These are phyloP conservation scores for Parathielavia hyrcaniae DNA, from an alignment of 495 filamentous ascomycete species.

Conservation along the genomic window DNA sequence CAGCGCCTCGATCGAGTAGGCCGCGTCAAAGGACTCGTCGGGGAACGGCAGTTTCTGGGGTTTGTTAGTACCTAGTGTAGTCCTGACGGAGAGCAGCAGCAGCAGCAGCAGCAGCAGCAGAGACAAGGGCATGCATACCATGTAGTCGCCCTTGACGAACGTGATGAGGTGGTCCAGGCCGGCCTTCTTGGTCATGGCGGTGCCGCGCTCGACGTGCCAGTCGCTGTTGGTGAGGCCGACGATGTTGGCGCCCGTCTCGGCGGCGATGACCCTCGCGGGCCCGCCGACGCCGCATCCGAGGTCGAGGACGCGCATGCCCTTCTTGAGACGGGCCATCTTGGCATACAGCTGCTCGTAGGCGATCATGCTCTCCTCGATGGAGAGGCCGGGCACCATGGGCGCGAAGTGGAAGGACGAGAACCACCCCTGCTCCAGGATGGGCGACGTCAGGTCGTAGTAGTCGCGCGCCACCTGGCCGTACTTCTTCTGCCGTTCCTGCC, in stretches of 20 bases:
- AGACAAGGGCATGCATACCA: slow-evolving; percentile 8
- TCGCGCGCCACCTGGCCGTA: slow-evolving; percentile 13
- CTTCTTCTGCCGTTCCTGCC: slow-evolving; percentile 11
- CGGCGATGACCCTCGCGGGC: slow-evolving; percentile 16
- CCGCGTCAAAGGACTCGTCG: slow-evolving; percentile 23
- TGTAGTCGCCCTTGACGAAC: slow-evolving; percentile 13
- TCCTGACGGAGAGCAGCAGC: neutral
- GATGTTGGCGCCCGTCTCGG: slow-evolving; percentile 9
- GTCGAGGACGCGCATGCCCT: slow-evolving; percentile 20
- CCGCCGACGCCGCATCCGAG: slow-evolving; percentile 21
- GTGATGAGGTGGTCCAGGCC: slow-evolving; percentile 12
- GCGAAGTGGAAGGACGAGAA: slow-evolving; percentile 24
- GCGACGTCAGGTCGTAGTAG: slow-evolving; percentile 18
- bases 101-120: neutral
- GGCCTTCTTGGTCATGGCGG: slow-evolving; percentile 11
- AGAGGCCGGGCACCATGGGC: slow-evolving; percentile 17
- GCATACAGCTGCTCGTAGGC: slow-evolving; percentile 20
- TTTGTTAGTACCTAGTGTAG: neutral
- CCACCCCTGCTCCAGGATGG: slow-evolving; percentile 17
- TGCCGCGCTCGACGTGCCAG: slow-evolving; percentile 22
- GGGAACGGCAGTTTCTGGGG: slow-evolving; percentile 20
- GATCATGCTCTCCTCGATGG: slow-evolving; percentile 19
- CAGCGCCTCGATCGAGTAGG: slow-evolving; percentile 19
- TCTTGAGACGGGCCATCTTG: slow-evolving; percentile 13
- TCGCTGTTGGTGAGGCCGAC: slow-evolving; percentile 21